These are phyloP conservation scores for Populus trichocarpa DNA, from an alignment of 441 rosid genomes.

Conservation along the genomic window DNA sequence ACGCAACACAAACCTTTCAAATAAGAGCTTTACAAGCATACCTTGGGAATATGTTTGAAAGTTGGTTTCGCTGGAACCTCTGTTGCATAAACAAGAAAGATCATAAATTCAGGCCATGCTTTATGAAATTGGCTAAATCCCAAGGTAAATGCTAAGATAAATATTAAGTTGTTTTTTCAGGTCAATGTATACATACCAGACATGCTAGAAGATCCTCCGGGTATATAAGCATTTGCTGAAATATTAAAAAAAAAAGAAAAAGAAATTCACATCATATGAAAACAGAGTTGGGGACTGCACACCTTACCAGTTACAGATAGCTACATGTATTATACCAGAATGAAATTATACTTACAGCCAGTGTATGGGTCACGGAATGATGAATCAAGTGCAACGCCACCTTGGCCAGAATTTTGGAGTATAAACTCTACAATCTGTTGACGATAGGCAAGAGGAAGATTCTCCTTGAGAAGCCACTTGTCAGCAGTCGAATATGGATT, in stretches of 20 bases:
- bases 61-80: slow-evolving; percentile 58
- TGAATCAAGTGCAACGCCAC: slow-evolving; percentile 54
- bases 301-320: neutral
- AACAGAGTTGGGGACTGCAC: slow-evolving; percentile 10
- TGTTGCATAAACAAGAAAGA: slow-evolving; percentile 38
- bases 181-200: slow-evolving; percentile 55
- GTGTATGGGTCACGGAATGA: slow-evolving; percentile 96
- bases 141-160: slow-evolving; percentile 13
- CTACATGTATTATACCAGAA: neutral
- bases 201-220: slow-evolving; percentile 7
- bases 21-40: slow-evolving; percentile 24
- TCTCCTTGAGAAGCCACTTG: slow-evolving; percentile 97
- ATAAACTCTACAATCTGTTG: slow-evolving; percentile 97
- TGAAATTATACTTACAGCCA: slow-evolving; percentile 52
- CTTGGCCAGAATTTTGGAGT: slow-evolving; percentile 92
- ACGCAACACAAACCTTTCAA: neutral
- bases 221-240: slow-evolving; percentile 80
- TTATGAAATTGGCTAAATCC: neutral
- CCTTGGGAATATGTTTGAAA: slow-evolving; percentile 96
- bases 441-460: slow-evolving; percentile 87
- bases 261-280: slow-evolving; percentile 8
- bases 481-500: slow-evolving; percentile 90
- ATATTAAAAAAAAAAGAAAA: slow-evolving; percentile 23
- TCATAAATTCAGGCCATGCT: slow-evolving; percentile 22
- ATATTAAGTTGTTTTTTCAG: neutral